Conservation (phyloP, 2,329 filamentous ascomycete species). For the Bipolaris bicolor region DNA sequence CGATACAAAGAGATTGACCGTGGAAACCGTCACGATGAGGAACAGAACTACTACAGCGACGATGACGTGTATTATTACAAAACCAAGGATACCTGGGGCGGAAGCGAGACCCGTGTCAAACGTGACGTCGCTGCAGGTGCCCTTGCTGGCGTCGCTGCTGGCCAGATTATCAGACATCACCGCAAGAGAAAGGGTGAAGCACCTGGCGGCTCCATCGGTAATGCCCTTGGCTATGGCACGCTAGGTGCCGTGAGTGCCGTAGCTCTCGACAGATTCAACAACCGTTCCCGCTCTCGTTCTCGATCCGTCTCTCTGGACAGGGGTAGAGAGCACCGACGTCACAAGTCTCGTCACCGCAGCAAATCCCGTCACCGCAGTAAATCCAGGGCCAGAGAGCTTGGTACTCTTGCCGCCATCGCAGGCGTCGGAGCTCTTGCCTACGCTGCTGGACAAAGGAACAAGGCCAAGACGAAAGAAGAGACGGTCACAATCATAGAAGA, state of each 20-base stretch:
- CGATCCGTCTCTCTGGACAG: slow-evolving; percentile 49
- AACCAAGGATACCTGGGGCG: slow-evolving; percentile 55
- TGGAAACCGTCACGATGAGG: slow-evolving; percentile 49
- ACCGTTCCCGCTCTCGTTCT: slow-evolving; percentile 56
- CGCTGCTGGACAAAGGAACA: slow-evolving; percentile 55
- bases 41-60: slow-evolving; percentile 62
- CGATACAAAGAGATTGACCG: slow-evolving; percentile 62
- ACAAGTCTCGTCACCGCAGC: slow-evolving; percentile 42
- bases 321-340: slow-evolving; percentile 30
- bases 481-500: slow-evolving; percentile 51
- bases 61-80: slow-evolving; percentile 67
- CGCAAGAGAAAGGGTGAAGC: slow-evolving; percentile 63
- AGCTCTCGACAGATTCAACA: slow-evolving; percentile 59
- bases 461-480: slow-evolving; percentile 51
- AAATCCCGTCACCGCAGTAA: slow-evolving; percentile 37
- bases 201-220: slow-evolving; percentile 58
- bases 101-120: slow-evolving; percentile 56
- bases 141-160: slow-evolving; percentile 65
- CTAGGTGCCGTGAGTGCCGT: slow-evolving; percentile 67
- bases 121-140: slow-evolving; percentile 68
- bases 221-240: slow-evolving; percentile 65
- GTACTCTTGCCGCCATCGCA: slow-evolving; percentile 65
- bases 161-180: slow-evolving; percentile 64
- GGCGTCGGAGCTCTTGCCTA: slow-evolving; percentile 66
- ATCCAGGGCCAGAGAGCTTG: slow-evolving; percentile 58